Conservation (phyloP, 495 filamentous ascomycete species). For the Durotheca rogersii region DNA sequence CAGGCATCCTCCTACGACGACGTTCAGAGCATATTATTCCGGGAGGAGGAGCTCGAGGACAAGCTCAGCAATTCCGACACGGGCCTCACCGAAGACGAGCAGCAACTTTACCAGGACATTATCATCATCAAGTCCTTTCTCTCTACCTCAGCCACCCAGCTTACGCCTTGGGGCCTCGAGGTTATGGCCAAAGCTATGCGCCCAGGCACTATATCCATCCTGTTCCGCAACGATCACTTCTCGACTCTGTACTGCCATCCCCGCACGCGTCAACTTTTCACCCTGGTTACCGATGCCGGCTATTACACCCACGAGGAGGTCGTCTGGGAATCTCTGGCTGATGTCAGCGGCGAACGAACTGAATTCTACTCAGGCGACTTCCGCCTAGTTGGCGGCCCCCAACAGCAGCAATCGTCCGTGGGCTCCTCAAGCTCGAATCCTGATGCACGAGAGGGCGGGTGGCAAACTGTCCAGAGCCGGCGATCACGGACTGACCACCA, state of each 20-base stretch:
- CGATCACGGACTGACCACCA: conserved; percentile 34
- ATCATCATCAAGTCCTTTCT: conserved; percentile 79
- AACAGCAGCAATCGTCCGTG: conserved; percentile 29
- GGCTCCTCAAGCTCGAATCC: conserved; percentile 8
- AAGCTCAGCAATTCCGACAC: conserved; percentile 58
- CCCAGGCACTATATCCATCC: conserved; percentile 77
- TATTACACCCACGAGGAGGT: conserved; percentile 87
- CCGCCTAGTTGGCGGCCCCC: conserved; percentile 67
- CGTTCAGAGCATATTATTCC: conserved; percentile 81
- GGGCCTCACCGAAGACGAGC: conserved; percentile 63
- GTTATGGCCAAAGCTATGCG: conserved; percentile 63
- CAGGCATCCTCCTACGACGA: conserved; percentile 84
- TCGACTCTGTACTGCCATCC: conserved; percentile 85
- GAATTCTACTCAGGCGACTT: conserved; percentile 92
- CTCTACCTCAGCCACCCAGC: conserved; percentile 74
- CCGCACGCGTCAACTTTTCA: conserved; percentile 65
- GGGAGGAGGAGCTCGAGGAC: conserved; percentile 82
- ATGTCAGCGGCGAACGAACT: conserved; percentile 78
- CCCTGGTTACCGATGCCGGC: conserved; percentile 87
- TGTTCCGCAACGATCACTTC: conserved; percentile 98
- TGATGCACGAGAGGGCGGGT: conserved; percentile 37
- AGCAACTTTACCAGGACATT: conserved; percentile 74
- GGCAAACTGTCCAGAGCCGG: conserved; percentile 53
- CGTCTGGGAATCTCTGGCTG: conserved; percentile 91
- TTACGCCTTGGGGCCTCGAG: conserved; percentile 77